phyloP scores from a whole-genome alignment of 202 grass and related monocot genomes.

The Bolboschoenoplectus hybrid region DNA sequence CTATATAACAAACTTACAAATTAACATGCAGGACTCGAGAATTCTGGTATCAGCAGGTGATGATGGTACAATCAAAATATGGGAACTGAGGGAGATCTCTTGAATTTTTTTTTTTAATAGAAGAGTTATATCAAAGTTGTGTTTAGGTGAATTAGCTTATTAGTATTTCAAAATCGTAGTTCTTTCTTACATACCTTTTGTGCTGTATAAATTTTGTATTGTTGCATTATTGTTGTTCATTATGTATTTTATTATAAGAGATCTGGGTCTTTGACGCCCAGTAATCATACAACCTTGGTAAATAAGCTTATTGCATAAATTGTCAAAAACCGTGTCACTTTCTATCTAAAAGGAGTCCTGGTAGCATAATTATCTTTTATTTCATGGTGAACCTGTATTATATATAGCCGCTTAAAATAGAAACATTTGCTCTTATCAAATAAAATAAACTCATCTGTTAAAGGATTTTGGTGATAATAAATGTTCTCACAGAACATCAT shows the following conservation, averaged over 20 bases:
- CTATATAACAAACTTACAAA: slow-evolving; percentile 33
- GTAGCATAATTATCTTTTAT: neutral
- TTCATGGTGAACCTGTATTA: neutral
- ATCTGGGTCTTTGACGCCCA: neutral
- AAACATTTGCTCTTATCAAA: no score
- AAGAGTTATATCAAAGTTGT: slow-evolving; percentile 13
- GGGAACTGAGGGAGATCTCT: slow-evolving; percentile 64
- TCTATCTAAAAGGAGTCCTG: neutral
- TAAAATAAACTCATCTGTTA: no score
- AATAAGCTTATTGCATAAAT: slow-evolving; percentile 2
- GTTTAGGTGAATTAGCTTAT: neutral
- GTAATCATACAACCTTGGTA: slow-evolving; percentile 14
- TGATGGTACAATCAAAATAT: slow-evolving; percentile 84
- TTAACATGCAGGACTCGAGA: slow-evolving; percentile 59
- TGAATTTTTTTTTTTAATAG: slow-evolving; percentile 31
- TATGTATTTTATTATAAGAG: slow-evolving; percentile 4
- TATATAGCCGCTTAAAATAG: no score
- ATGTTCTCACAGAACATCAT: no score
- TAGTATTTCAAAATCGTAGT: neutral
- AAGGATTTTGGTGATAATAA: no score
- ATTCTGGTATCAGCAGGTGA: slow-evolving; percentile 78
- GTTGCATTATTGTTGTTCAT: neutral
- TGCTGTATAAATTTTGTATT: slow-evolving; percentile 18
- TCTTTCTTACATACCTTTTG: neutral
- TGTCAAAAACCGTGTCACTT: neutral